phyloP scores from a whole-genome alignment of 2,329 filamentous ascomycete genomes.

The Fusarium marasasianum region DNA sequence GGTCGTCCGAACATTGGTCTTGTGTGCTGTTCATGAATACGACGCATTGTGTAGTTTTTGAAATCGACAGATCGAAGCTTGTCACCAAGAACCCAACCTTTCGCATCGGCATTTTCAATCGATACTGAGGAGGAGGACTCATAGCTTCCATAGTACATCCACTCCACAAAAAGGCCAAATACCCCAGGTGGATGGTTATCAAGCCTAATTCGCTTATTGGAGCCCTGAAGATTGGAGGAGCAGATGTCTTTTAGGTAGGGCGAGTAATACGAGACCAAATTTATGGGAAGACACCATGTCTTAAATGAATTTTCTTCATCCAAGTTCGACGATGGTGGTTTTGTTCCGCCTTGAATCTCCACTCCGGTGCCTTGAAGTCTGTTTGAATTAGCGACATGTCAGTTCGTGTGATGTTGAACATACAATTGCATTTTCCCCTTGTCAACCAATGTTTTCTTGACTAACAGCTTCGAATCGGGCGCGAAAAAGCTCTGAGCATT shows the following conservation, averaged over 20 bases:
- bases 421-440: not conserved
- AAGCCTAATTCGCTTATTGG: not conserved
- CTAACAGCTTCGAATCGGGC: accelerated
- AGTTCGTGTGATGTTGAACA: accelerated
- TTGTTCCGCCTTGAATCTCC: not conserved
- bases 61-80: not conserved
- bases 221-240: too few species aligned
- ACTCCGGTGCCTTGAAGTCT: not conserved
- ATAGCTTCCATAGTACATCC: not conserved
- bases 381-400: not conserved
- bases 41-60: not conserved
- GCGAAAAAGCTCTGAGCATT: not conserved
- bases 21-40: not conserved
- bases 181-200: not conserved
- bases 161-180: not conserved
- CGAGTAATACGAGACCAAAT: not conserved
- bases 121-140: accelerated
- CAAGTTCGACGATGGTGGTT: not conserved
- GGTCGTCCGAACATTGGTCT: not conserved
- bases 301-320: not conserved
- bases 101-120: not conserved
- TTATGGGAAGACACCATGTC: not conserved
- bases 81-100: not conserved
- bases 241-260: not conserved
- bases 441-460: not conserved